A percentile compares a stretch with the other conserved stretches of the same genome.
Conservation (phyloP, 2,329 filamentous ascomycete species). For the Trichocomaceae sp. region DNA sequence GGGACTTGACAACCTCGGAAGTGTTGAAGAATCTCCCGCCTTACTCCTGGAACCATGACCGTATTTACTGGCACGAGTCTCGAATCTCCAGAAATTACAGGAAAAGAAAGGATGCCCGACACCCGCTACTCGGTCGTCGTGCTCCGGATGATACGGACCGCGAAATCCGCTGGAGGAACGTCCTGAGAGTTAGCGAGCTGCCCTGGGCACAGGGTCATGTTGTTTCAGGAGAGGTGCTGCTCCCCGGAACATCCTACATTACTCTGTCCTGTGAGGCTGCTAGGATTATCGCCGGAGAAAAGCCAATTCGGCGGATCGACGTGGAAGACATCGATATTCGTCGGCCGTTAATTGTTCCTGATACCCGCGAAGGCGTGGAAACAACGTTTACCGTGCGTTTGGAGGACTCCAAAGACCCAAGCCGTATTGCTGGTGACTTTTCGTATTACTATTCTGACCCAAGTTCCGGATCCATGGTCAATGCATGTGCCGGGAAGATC, state of each 20-base stretch:
- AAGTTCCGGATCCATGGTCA: neutral
- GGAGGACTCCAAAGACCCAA: constrained; percentile 12
- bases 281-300: neutral
- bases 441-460: constrained; percentile 13
- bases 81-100: constrained; percentile 12
- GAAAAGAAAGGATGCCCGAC: neutral
- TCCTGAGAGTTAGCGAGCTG: constrained; percentile 24
- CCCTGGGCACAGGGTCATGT: constrained; percentile 30
- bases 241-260: constrained; percentile 26
- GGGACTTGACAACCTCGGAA: too few relatives aligned
- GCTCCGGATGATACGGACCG: constrained; percentile 18
- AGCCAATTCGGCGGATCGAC: constrained; percentile 19
- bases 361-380: constrained; percentile 16
- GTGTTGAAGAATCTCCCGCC: constrained; percentile 6
- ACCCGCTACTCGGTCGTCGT: constrained; percentile 12
- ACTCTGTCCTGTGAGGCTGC: constrained; percentile 23
- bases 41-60: constrained; percentile 19
- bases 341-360: constrained; percentile 19
- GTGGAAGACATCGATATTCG: constrained; percentile 21
- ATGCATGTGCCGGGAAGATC: constrained; percentile 4
- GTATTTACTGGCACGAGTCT: constrained; percentile 16
- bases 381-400: neutral
- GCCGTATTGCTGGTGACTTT: constrained; percentile 10
- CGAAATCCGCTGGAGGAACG: constrained; percentile 27
- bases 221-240: constrained; percentile 26